Base-by-base conservation (phyloP, 768 basidiomycete species). In the Russula compacta region DNA sequence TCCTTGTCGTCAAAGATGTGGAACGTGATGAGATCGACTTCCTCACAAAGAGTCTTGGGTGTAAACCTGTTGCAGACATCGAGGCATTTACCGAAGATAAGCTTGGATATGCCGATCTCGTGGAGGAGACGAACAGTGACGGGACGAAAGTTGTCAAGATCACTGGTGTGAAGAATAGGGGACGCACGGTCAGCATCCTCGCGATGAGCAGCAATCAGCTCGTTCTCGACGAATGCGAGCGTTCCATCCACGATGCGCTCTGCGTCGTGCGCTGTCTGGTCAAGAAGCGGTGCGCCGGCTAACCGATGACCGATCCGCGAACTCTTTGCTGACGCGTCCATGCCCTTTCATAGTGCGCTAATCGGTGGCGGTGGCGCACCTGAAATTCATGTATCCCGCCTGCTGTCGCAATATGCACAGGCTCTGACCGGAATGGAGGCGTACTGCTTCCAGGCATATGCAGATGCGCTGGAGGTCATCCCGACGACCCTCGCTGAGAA, bases 11-110 rank as follows among this genome's bases (percentile, higher is more conserved):
- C 66, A 98, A 98, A 75, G 95, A 99, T 69, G 86, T 99, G 40
- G 97, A 99, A 71, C 89, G 97, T 59, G 97, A 99, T 71, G 97
- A 99, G 72, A 98, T 99, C 63, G 91, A 95, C 67, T 99, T 98
- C 76, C 82, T 99, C 62, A 86, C 90, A 19, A 95, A 95, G 74
- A 92, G 92, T 66, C 78, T 98, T 29, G 95, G 92, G 19, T 93
- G 89, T 79, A 97, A 94, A 71, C 97, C 97, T 9, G 82, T 99
- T 52, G 92, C 97, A 9, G 97, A 99, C 69, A 95, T 98, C 63
- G 97, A 99, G 57, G 89, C 89, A 35, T 98, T 99, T 76, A 89
- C 92, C 21, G 93, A 95, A 73, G 97, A 99, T 76, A 99, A 98
- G 75, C 83, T 99, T 21, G 97, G 95, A 17, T 91, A 90, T 66